Percentiles rank a stretch among this genome's conserved stretches.
Evolutionary conservation across 805 yeast genomes (phyloP).

Genomic region (Teunomyces panamensis): DNA sequence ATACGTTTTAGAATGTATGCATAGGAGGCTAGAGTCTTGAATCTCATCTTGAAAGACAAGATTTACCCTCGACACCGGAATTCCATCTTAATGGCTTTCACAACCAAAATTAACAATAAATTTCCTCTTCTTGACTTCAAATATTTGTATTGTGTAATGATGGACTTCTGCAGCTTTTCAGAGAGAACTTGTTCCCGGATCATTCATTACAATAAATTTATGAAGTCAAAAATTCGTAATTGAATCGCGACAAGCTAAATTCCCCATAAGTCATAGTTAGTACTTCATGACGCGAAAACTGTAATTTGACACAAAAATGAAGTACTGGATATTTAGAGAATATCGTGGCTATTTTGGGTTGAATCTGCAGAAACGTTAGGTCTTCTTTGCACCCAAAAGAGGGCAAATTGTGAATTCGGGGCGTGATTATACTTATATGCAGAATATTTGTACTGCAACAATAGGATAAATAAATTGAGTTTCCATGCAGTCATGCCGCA

Average conservation of each 20-base stretch:
- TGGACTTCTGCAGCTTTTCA: background rate
- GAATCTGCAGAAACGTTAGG: slow-evolving; percentile 1
- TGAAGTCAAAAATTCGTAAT: background rate
- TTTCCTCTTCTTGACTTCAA: background rate
- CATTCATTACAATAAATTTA: background rate
- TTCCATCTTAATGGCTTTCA: background rate
- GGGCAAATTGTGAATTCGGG: background rate
- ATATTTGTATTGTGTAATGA: background rate
- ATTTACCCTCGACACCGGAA: background rate
- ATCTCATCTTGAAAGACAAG: background rate
- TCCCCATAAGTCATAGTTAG: background rate
- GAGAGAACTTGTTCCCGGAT: background rate
- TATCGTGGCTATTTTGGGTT: background rate
- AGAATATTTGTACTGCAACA: background rate
- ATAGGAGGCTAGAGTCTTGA: background rate
- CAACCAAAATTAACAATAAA: background rate
- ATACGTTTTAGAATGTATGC: background rate
- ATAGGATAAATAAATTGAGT: background rate
- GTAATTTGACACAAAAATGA: background rate
- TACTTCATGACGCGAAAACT: background rate
- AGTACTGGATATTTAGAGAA: background rate
- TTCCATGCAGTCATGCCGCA: slow-evolving; percentile 2
- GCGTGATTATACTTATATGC: background rate
- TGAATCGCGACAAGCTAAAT: background rate
- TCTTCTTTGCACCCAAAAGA: slow-evolving; percentile 3